Evolutionary conservation across 116 monocot species (phyloP), one percentile per base, ranked within the genome.

Genomic region (Papilionanthe hybrid): DNA sequence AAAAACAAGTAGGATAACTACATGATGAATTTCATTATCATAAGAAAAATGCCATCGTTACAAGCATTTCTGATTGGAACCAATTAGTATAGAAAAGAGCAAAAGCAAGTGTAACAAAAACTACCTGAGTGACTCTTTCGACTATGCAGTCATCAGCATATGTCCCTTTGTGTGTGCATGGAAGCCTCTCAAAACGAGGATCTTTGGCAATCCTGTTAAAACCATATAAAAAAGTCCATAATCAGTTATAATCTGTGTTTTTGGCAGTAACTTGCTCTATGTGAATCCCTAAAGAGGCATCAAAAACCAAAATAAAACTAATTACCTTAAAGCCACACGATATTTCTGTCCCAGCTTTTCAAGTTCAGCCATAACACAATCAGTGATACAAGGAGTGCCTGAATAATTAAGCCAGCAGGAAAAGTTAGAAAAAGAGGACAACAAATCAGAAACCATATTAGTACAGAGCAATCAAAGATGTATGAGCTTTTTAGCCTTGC

Each of bases 141-240:
- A 94, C 91, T 78, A 98, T 98, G 86, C 94, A 98, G 84, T 98
- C 97, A 91, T 98, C 97, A 82, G 97, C 97, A 85, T 98, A 94
- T 80, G 97, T 98, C 87, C 97, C 97, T 82, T 91, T 98, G 78
- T 98, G 97, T 50, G 86, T 91, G 86, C 97, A 98, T 72, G 97
- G 94, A 60, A 98, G 81, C 81, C 97, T 94, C 50, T 94, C 93
- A 86, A 93, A 96, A 56, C 93, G 85, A 66, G 96, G 96, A 81
- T 96, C 96, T 81, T 96, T 93, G 12, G 93, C 96, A 80, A 93
- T 96, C 86, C 96, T 95, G 77, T 55, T 5, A 58, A 2, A 76
- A 55, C 49, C 79, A 74, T 45, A 72, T 7, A 58, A 68, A 75
- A 10, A 75, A 19, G 45, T 82, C 27, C 53, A 57, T 25, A 65